Conservation (phyloP, 2,329 filamentous ascomycete genomes). For the Cadophora gregata region DNA sequence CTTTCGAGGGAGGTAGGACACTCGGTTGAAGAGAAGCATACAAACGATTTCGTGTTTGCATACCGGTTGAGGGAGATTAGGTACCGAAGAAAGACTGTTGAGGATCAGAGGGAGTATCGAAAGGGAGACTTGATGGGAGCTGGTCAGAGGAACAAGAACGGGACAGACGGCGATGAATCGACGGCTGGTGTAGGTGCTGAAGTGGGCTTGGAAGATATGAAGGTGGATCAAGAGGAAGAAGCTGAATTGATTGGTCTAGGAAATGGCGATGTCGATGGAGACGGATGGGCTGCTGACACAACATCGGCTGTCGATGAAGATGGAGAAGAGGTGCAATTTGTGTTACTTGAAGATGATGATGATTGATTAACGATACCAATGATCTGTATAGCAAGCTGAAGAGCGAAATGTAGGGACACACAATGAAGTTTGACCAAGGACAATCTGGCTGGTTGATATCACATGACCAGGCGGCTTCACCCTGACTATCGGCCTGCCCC, state of each 20-base stretch:
- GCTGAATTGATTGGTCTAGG: conserved; percentile 19
- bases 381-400: background rate
- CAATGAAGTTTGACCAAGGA: background rate
- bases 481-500: background rate
- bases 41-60: conserved; percentile 28
- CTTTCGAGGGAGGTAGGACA: background rate
- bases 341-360: conserved; percentile 18
- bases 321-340: conserved; percentile 19
- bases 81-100: conserved; percentile 20
- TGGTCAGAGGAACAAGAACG: conserved; percentile 3
- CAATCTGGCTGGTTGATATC: background rate
- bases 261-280: conserved; percentile 17
- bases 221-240: background rate
- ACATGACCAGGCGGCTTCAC: background rate
- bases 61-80: conserved; percentile 29
- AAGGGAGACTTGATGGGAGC: conserved; percentile 25
- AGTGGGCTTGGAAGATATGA: background rate
- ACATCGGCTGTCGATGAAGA: conserved; percentile 22
- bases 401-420: background rate
- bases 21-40: conserved; percentile 15
- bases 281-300: conserved; percentile 17
- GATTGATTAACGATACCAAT: conserved; percentile 2
- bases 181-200: background rate
- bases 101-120: conserved; percentile 22
- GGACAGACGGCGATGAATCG: background rate